Evolutionary conservation across 1,284 basidiomycete species (phyloP), one percentile per base, ranked within the genome.

Genomic region (Ustilago nuda): DNA sequence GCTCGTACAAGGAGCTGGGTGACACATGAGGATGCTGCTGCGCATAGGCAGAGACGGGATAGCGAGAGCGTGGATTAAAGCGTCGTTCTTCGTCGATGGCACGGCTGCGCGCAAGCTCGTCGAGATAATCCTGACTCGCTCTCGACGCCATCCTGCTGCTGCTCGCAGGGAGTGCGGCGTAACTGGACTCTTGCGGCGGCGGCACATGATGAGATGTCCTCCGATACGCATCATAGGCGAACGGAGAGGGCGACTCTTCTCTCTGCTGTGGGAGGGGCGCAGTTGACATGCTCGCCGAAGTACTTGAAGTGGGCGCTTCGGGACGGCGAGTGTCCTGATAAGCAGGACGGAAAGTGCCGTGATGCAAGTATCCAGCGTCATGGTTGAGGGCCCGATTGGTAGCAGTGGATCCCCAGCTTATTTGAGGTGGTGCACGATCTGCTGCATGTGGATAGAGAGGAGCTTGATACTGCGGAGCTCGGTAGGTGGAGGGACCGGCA

Each of bases 201-300:
- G 15, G 59, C 15, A 39, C 30, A 4, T 63, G 53, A n/a, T 65
- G 61, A 1, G 73, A 67, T 7, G 59, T 12, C 13, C 56, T 56
- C 2, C 68, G 68, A 13, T 56, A 37, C 2, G 73, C 65, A 48
- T 76, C 73, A 37, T 64, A 76, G 1, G 73, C 73, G 23, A 76
- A 76, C 0, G 73, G 73, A 7, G 73, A 76, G 35, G 73, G 73
- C 13, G 73, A 76, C 19, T 64, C 61, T 32, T 53, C 41, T 3
- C 70, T 56, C 6, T 51, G 56, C 19, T 48, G 12, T 5, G 37
- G 13, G 15, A 43, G 6, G n/a, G 39, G 15, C 36, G 36, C 36
- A n/a, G 36, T 15, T 8, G 67, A 8, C 8, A 27, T 11, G 8
- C 32, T 15, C 4, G 37, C 19, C 11, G 51, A 51, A 17, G 9